A percentile compares a stretch with the other conserved stretches of the same genome.
Conservation (phyloP, 768 basidiomycete species). For the Paxillus ammoniavirescens region DNA sequence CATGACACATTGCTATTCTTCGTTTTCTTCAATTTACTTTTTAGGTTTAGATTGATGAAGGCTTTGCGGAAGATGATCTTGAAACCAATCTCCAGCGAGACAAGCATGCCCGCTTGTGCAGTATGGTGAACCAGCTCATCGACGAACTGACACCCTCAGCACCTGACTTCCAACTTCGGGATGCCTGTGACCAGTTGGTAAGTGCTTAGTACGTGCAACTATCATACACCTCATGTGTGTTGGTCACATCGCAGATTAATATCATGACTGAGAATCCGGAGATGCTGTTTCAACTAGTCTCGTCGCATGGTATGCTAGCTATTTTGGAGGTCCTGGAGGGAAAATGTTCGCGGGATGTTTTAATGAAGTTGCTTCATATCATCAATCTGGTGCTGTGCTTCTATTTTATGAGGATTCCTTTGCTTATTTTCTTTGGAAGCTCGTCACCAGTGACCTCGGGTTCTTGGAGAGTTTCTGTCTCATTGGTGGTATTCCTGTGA, state of each 20-base stretch:
- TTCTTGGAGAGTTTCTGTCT: slow-evolving; percentile 95
- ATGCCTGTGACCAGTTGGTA: slow-evolving; percentile 87
- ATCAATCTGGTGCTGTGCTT: slow-evolving; percentile 68
- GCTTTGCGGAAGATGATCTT: slow-evolving; percentile 86
- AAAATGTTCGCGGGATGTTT: slow-evolving; percentile 80
- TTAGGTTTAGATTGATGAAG: slow-evolving; percentile 76
- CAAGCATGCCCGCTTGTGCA: slow-evolving; percentile 86
- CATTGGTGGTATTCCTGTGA: slow-evolving; percentile 91
- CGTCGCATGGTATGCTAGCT: slow-evolving; percentile 92
- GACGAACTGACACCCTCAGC: slow-evolving; percentile 83
- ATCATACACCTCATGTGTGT: background rate
- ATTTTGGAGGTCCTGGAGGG: slow-evolving; percentile 92
- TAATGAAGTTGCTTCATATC: slow-evolving; percentile 81
- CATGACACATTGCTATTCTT: slow-evolving; percentile 24
- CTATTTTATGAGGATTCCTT: background rate
- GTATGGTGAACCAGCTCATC: slow-evolving; percentile 77
- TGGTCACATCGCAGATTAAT: slow-evolving; percentile 48
- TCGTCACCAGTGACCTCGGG: slow-evolving; percentile 71
- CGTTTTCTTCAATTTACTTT: slow-evolving; percentile 5
- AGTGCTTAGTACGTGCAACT: slow-evolving; percentile 20
- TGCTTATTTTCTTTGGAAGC: slow-evolving; percentile 31
- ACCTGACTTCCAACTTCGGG: slow-evolving; percentile 77
- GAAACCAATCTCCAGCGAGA: slow-evolving; percentile 92
- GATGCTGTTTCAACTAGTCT: slow-evolving; percentile 85
- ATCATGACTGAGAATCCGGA: slow-evolving; percentile 81